phyloP scores from a whole-genome alignment of 2,329 filamentous ascomycete species.

The Exserohilum turcica region DNA sequence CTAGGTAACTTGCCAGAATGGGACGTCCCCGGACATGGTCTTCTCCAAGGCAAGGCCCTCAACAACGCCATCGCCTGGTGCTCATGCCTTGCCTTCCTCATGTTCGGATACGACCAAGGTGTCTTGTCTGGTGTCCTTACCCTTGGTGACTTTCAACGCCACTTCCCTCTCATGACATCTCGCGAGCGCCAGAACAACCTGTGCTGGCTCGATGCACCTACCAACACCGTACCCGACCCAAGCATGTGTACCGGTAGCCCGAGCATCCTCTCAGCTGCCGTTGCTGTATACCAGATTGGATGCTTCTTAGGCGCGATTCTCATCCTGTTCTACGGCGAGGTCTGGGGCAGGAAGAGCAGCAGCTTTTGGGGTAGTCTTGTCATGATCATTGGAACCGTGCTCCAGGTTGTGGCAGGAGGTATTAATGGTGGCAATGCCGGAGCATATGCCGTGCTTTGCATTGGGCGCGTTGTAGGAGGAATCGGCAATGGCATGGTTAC shows the following conservation, averaged over 20 bases:
- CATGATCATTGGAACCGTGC: conserved; percentile 57
- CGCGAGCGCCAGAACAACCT: conserved; percentile 14
- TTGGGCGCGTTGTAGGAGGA: conserved; percentile 16
- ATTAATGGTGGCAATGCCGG: conserved; percentile 49
- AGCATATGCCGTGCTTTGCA: conserved; percentile 61
- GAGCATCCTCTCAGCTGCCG: conserved; percentile 20
- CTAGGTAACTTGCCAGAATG: conserved; percentile 25
- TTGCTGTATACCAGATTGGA: conserved; percentile 41
- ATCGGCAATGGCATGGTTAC: conserved; percentile 56
- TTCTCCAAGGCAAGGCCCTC: conserved; percentile 17
- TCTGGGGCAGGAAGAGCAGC: conserved; percentile 54
- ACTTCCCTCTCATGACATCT: conserved; percentile 35
- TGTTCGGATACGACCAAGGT: conserved; percentile 66
- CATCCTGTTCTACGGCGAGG: conserved; percentile 57
- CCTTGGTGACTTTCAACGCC: conserved; percentile 61
- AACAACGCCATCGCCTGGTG: conserved; percentile 24
- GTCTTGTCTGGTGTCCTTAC: conserved; percentile 71
- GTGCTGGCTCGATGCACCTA: conserved; percentile 22
- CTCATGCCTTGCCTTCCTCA: conserved; percentile 35
- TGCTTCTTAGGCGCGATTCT: conserved; percentile 49
- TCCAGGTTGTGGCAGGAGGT: conserved; percentile 54
- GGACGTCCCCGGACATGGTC: conserved; percentile 18
- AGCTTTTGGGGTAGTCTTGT: conserved; percentile 27
- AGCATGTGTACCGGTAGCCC: conserved; percentile 23
- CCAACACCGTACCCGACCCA: conserved; percentile 7